Evolutionary conservation across 345 rosid genomes (phyloP).

Genomic region (Citrus cavaleriei): DNA sequence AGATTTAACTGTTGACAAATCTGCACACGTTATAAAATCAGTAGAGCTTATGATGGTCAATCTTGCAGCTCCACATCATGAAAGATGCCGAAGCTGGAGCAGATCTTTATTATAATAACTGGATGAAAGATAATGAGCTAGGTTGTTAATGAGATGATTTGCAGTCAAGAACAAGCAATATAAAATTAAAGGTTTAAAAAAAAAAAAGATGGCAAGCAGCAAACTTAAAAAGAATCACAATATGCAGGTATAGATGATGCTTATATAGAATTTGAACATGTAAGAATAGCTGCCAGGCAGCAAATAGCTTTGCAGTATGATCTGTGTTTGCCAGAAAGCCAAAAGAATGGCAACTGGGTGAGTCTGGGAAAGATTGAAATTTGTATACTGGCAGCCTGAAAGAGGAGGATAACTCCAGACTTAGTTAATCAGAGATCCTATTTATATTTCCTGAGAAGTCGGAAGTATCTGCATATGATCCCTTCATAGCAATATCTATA

Average conservation of each 20-base stretch:
- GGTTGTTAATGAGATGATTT: neutral
- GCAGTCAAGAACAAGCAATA: neutral
- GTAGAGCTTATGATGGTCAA: no score
- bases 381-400: neutral
- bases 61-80: no score
- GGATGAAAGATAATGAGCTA: neutral
- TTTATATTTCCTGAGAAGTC: neutral
- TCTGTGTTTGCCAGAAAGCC: neutral
- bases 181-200: neutral
- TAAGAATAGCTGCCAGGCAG: neutral
- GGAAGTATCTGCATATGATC: neutral
- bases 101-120: no score
- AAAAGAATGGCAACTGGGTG: neutral
- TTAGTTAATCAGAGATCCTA: neutral
- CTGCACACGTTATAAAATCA: neutral
- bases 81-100: no score
- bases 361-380: neutral
- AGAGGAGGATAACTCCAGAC: neutral
- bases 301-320: neutral
- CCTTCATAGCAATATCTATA: neutral
- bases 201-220: neutral
- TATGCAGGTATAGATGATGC: neutral
- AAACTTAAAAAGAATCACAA: neutral
- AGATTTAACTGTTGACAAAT: neutral
- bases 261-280: neutral